These are phyloP conservation scores for Suillus variegatus DNA, from an alignment of 768 basidiomycete species.

Conservation along the genomic window DNA sequence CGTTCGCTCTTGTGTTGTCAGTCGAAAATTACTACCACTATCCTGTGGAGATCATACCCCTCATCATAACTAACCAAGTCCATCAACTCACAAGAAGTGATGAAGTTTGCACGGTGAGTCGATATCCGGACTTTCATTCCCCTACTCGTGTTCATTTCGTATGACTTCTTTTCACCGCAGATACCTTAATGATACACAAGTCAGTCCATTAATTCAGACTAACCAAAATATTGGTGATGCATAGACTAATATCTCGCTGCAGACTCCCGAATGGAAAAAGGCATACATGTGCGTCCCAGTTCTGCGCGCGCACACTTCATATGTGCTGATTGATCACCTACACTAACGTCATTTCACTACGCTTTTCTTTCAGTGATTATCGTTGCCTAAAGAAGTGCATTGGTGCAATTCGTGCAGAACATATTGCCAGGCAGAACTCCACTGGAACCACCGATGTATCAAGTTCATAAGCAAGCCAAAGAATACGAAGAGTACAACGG, in stretches of 20 bases:
- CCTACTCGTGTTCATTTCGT: not conserved
- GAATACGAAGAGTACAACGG: slow-evolving; percentile 7
- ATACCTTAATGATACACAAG: slow-evolving; percentile 72
- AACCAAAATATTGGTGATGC: not conserved
- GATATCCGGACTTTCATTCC: not conserved
- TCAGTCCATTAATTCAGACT: slow-evolving; percentile 19
- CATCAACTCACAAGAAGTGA: slow-evolving; percentile 20
- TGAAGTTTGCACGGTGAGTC: slow-evolving; percentile 65
- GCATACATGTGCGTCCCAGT: too few relatives aligned
- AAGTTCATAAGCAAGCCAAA: slow-evolving; percentile 2
- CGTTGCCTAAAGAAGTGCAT: slow-evolving; percentile 69
- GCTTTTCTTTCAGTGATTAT: slow-evolving; percentile 59
- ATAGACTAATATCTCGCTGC: slow-evolving; percentile 3
- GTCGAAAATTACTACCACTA: not conserved
- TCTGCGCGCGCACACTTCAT: too few relatives aligned
- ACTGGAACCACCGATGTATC: slow-evolving; percentile 12
- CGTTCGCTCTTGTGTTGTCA: not conserved
- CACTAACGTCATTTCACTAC: not conserved
- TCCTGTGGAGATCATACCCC: not conserved
- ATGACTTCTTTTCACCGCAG: slow-evolving; percentile 23
- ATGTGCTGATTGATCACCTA: not conserved
- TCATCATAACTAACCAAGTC: not conserved
- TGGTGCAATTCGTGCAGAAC: slow-evolving; percentile 48
- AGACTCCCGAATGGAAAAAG: slow-evolving; percentile 65
- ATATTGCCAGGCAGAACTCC: slow-evolving; percentile 19